phyloP scores from a whole-genome alignment of 768 basidiomycete genomes.

The Mycena rosella region DNA sequence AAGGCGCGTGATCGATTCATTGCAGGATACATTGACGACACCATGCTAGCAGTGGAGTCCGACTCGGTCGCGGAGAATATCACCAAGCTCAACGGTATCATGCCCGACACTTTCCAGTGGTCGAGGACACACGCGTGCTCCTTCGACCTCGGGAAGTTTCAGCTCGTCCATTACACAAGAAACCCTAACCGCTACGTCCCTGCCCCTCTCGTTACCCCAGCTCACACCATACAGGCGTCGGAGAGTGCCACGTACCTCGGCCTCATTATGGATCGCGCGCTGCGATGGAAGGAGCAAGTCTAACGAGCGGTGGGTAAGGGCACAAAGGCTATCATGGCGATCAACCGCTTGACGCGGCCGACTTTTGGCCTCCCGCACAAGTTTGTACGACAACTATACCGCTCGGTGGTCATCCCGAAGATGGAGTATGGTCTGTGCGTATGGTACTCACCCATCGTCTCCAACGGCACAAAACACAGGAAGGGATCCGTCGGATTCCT shows the following conservation, averaged over 20 bases:
- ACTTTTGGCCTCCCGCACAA: conserved; percentile 27
- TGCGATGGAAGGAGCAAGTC: conserved; percentile 32
- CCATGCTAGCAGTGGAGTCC: neutral
- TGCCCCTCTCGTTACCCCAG: too few relatives aligned
- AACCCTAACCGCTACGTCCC: too few relatives aligned
- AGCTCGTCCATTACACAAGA: conserved; percentile 18
- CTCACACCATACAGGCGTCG: too few relatives aligned
- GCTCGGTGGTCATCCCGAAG: too few relatives aligned
- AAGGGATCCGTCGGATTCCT: conserved; percentile 14
- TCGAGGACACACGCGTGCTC: conserved; percentile 8
- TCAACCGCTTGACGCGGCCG: conserved; percentile 15
- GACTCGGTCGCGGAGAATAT: conserved; percentile 7
- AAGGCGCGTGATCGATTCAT: neutral
- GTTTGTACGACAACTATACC: conserved; percentile 26
- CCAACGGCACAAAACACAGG: neutral
- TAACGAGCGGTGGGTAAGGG: conserved; percentile 24
- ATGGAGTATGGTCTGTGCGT: too few relatives aligned
- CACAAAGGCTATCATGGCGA: neutral
- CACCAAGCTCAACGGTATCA: neutral
- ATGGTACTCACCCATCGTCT: conserved; percentile 15
- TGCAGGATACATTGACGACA: conserved; percentile 32
- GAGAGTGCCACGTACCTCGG: too few relatives aligned
- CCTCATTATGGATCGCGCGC: too few relatives aligned
- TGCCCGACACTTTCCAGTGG: conserved; percentile 9
- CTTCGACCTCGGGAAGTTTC: conserved; percentile 21